phyloP scores from a whole-genome alignment of 192 early-diverging fungal species.

The Gaertneriomyces sp. region DNA sequence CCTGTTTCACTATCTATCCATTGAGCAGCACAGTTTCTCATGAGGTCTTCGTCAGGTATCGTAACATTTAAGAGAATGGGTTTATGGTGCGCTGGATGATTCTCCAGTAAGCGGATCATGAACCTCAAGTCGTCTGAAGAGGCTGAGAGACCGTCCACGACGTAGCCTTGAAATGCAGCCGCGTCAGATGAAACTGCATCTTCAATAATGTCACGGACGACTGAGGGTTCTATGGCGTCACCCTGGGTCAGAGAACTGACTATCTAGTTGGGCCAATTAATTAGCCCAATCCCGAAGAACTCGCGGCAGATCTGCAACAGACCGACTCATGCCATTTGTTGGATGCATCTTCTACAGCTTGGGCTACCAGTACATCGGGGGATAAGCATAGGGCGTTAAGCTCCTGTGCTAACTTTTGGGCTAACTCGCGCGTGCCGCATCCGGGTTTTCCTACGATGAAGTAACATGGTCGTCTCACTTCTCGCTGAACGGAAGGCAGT shows the following conservation, averaged over 20 bases:
- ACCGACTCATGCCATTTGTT: constrained; percentile 11
- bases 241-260: constrained; percentile 22
- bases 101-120: constrained; percentile 8
- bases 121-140: constrained; percentile 13
- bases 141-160: constrained; percentile 27
- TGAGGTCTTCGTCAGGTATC: constrained; percentile 37
- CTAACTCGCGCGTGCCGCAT: constrained; percentile 37
- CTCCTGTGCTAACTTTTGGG: constrained; percentile 28
- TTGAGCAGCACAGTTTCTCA: constrained; percentile 27
- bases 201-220: constrained; percentile 22
- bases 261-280: constrained; percentile 4
- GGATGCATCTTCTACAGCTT: constrained; percentile 12
- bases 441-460: constrained; percentile 48
- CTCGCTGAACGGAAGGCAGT: constrained; percentile 2
- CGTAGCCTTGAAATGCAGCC: constrained; percentile 32
- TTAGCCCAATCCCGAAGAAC: background rate
- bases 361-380: constrained; percentile 28
- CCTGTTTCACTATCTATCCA: constrained; percentile 45
- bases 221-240: constrained; percentile 14
- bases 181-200: constrained; percentile 14
- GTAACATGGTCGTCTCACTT: constrained; percentile 27
- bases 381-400: constrained; percentile 23
- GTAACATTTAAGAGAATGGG: constrained; percentile 36
- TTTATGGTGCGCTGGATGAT: constrained; percentile 10
- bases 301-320: background rate